These are phyloP conservation scores for Symbiodinium pilosum DNA, from an alignment of 73 alveolate genomes.

Conservation along the genomic window DNA sequence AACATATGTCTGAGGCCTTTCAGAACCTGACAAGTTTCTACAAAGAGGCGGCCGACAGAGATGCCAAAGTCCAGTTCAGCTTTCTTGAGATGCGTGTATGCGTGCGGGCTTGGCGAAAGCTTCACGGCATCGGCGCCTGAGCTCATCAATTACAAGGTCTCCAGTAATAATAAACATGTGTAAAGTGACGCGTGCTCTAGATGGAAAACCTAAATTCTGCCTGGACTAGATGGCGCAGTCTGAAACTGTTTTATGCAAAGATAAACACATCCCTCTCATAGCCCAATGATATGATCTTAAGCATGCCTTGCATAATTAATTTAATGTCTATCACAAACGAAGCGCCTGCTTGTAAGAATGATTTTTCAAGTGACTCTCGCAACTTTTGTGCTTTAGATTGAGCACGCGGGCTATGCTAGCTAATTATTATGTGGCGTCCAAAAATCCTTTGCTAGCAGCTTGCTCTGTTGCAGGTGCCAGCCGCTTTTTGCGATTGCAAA, in stretches of 20 bases:
- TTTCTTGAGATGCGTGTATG: constrained; percentile 37
- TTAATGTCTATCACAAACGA: too few relatives aligned
- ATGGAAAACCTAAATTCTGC: background rate
- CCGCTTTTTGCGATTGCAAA: background rate
- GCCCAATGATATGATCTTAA: too few relatives aligned
- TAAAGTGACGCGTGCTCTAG: background rate
- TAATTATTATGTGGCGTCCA: background rate
- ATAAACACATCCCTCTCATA: background rate
- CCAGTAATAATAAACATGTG: background rate
- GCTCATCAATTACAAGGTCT: background rate
- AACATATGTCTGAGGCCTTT: background rate
- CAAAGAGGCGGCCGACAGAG: background rate
- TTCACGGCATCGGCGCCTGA: constrained; percentile 23
- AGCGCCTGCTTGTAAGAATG: too few relatives aligned
- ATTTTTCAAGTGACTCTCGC: too few relatives aligned
- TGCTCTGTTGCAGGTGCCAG: background rate
- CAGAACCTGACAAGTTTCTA: background rate
- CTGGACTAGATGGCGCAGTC: background rate
- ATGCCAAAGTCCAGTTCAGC: background rate
- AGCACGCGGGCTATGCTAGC: too few relatives aligned
- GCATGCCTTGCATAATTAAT: background rate
- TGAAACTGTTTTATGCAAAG: background rate
- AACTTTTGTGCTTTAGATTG: too few relatives aligned
- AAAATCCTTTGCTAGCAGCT: background rate
- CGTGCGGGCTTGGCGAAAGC: background rate